phyloP scores from a whole-genome alignment of 176 grass and related monocot species.

The Cocos nucifera region DNA sequence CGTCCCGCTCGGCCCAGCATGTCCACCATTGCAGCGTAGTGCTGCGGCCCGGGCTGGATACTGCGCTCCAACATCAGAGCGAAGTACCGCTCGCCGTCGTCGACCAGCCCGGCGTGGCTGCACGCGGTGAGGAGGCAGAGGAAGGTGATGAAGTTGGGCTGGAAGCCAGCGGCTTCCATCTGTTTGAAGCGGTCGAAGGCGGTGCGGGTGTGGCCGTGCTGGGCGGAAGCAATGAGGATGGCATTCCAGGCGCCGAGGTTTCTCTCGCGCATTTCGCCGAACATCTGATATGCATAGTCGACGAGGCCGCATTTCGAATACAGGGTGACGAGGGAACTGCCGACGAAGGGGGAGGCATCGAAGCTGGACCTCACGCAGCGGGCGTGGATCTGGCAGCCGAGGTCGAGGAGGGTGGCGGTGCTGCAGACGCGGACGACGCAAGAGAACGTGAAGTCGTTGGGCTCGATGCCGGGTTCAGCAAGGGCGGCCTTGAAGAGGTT shows the following conservation, averaged over 20 bases:
- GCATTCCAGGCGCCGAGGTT: constrained; percentile 86
- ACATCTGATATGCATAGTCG: constrained; percentile 55
- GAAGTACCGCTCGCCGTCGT: constrained; percentile 69
- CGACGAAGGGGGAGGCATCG: constrained; percentile 61
- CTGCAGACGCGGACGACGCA: constrained; percentile 61
- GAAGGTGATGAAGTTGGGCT: constrained; percentile 74
- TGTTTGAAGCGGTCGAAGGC: constrained; percentile 50
- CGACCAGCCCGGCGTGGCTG: constrained; percentile 72
- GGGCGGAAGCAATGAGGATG: constrained; percentile 67
- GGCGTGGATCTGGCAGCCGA: constrained; percentile 64
- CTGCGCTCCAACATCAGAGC: constrained; percentile 41
- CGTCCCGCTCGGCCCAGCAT: constrained; percentile 67
- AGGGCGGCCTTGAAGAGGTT: constrained; percentile 49
- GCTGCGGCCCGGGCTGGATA: constrained; percentile 49
- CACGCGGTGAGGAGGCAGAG: constrained; percentile 68
- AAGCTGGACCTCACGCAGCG: constrained; percentile 56
- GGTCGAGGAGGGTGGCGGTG: constrained; percentile 48
- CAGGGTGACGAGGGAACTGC: constrained; percentile 62
- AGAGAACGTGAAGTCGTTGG: constrained; percentile 79
- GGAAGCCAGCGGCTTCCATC: constrained; percentile 59
- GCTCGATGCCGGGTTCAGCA: constrained; percentile 27
- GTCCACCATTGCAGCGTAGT: constrained; percentile 83
- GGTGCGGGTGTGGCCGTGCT: constrained; percentile 50
- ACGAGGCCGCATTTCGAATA: constrained; percentile 92
- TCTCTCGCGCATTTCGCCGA: constrained; percentile 38